Conservation (phyloP, 75 land plant species). For the Cupressus sempervirens region DNA sequence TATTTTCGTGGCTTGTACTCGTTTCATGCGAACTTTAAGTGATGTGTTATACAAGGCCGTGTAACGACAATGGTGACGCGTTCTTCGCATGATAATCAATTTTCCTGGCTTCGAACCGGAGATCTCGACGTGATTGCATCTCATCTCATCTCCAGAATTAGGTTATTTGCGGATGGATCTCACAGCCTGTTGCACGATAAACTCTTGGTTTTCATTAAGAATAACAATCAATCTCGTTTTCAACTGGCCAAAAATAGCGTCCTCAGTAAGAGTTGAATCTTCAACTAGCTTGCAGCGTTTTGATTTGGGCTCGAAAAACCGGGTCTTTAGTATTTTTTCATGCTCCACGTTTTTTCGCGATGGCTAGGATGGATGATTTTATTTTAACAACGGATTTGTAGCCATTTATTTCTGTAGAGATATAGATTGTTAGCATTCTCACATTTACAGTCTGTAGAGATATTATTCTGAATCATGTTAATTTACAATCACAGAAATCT, state of each 20-base stretch:
- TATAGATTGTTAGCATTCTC: too few relatives aligned
- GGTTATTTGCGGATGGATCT: not conserved
- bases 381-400: too few relatives aligned
- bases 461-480: too few relatives aligned
- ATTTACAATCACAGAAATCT: too few relatives aligned
- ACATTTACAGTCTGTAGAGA: too few relatives aligned
- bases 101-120: not conserved
- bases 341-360: too few relatives aligned
- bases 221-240: too few relatives aligned
- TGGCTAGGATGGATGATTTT: too few relatives aligned
- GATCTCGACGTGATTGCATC: not conserved
- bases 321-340: too few relatives aligned
- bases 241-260: too few relatives aligned
- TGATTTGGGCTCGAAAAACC: not conserved
- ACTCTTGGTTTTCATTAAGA: too few relatives aligned
- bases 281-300: not conserved
- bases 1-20: not conserved
- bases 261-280: not conserved
- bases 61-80: not conserved
- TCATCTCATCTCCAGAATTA: not conserved
- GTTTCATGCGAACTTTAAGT: not conserved
- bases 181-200: not conserved
- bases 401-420: too few relatives aligned
- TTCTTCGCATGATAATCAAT: not conserved
- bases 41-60: not conserved